phyloP scores from a whole-genome alignment of 73 alveolate genomes.

The Tetrahymena borealis region DNA sequence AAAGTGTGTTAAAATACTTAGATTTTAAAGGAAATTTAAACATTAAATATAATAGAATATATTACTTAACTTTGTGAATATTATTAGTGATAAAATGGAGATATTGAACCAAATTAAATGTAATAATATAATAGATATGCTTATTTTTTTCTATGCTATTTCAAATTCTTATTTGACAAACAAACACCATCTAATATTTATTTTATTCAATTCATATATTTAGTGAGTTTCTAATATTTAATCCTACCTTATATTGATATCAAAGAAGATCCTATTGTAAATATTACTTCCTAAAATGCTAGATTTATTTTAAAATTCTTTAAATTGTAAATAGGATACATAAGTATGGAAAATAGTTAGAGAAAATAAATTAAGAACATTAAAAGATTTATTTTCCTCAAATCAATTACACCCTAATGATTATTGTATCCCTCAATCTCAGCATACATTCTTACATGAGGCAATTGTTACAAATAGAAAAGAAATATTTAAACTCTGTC shows the following conservation, averaged over 20 bases:
- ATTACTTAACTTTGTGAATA: too few species aligned
- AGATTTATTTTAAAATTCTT: neutral
- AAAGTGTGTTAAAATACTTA: too few species aligned
- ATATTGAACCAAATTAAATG: too few species aligned
- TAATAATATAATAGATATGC: too few species aligned
- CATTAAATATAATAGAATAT: too few species aligned
- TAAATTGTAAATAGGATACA: neutral
- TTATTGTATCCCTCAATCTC: neutral
- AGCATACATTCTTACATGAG: neutral
- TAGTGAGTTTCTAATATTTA: neutral
- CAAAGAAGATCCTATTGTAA: neutral
- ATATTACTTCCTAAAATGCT: neutral
- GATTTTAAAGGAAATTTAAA: too few species aligned
- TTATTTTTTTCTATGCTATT: too few species aligned
- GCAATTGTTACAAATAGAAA: neutral
- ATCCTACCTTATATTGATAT: neutral
- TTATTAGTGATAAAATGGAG: too few species aligned
- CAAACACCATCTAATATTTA: too few species aligned
- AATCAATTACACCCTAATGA: neutral
- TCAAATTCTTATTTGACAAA: too few species aligned
- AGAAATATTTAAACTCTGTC: neutral
- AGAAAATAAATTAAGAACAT: neutral
- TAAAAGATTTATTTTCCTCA: neutral
- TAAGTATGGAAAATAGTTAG: neutral
- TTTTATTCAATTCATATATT: neutral